Base-by-base conservation (phyloP, 495 filamentous ascomycete species). In the Penicillium canariense region DNA sequence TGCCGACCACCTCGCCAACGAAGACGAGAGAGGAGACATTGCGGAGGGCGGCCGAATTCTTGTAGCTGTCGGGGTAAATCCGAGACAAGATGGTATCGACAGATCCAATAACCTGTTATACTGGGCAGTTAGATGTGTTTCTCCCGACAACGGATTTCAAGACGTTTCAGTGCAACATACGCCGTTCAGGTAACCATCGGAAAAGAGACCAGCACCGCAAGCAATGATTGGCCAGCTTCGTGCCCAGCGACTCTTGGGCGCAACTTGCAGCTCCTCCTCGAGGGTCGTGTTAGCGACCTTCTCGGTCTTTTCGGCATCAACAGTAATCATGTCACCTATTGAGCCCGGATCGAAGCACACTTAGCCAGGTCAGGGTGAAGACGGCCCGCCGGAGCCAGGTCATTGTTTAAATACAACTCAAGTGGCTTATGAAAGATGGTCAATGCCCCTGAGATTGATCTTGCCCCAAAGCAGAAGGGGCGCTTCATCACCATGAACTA, bases 131-230 rank as follows among this genome's bases (percentile, higher is more conserved):
- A n/a, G n/a, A n/a, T n/a, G n/a, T n/a, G n/a, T n/a, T n/a, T n/a
- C n/a, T n/a, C n/a, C n/a, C n/a, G n/a, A n/a, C n/a, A n/a, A n/a
- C n/a, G n/a, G n/a, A n/a, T n/a, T n/a, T n/a, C n/a, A n/a, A n/a
- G n/a, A n/a, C n/a, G n/a, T n/a, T n/a, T n/a, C n/a, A 23, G 28
- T 5, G 44, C 26, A 12, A 68, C 65, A 45, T 68, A 85, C 88
- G 51, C 85, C 87, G 74, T 95, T 93, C 65, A 96, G 80, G 67
- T 96, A 96, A 10, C 91, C 91, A 68, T 96, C 91, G 17, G 88
- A 90, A 68, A 95, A 96, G 3, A 96, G 76, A 57, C 91, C 91
- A 36, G 91, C 88, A 54, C 91, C 91, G 60, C 91, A 96, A 42
- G 91, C 90, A 45, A 94, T 83, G 1, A 79, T 81, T 10, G 83